Conservation (phyloP, 208 protist species). For the Histomonas meleagridis region DNA sequence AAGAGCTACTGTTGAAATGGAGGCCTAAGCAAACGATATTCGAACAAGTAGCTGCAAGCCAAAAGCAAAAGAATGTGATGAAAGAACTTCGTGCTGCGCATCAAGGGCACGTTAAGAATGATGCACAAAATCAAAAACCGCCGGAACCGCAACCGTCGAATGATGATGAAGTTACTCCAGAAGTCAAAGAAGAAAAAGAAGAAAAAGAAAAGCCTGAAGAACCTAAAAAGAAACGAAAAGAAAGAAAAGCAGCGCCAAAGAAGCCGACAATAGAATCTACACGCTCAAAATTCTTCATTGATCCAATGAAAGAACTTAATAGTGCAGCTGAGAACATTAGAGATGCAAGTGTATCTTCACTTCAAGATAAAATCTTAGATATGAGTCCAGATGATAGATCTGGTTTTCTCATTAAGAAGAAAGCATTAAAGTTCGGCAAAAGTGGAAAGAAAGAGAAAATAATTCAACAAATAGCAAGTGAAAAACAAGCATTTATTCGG, state of each 20-base stretch:
- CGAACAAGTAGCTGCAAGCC: background rate
- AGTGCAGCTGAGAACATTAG: background rate
- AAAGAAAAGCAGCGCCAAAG: background rate
- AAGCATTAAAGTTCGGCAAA: background rate
- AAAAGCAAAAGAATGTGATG: background rate
- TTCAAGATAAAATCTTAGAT: background rate
- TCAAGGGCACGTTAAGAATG: background rate
- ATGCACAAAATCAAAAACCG: background rate
- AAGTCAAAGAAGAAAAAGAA: background rate
- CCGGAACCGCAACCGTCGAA: background rate
- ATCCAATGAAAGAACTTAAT: background rate
- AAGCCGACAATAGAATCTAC: too few species aligned
- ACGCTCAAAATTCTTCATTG: constrained; percentile 9
- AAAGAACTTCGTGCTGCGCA: background rate
- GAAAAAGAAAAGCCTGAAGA: background rate
- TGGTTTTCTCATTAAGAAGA: background rate
- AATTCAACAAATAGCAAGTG: background rate
- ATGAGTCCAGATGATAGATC: background rate
- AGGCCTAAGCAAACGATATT: constrained; percentile 12
- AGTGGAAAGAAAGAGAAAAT: background rate
- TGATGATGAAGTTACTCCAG: background rate
- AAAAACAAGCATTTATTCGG: background rate
- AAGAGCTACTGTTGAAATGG: background rate
- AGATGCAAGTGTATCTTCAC: background rate
- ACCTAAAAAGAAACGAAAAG: background rate